Evolutionary conservation across 345 rosid genomes (phyloP), one percentile per base, ranked within the genome.

Genomic region (Dovyalis caffra): DNA sequence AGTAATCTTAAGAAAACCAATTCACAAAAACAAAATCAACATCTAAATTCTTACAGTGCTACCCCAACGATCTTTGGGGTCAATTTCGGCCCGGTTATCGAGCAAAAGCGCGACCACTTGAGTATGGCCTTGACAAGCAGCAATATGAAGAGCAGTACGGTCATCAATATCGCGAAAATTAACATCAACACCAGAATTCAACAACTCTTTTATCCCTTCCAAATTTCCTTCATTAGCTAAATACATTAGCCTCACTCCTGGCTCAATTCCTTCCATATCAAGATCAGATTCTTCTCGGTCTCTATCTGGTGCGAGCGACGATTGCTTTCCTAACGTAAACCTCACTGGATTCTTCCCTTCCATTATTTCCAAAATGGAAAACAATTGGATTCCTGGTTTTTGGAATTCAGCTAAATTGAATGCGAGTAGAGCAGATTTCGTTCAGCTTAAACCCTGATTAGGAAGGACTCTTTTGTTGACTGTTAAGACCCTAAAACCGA

Each of bases 71-170:
- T 94, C 97, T 64, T 89, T 82, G 76, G 86, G 79, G 67, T 94
- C 90, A 53, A 90, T 82, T 6, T 76, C 69, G 3, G 97, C 95
- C 7, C 88, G 86, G 8, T 82, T 80, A 68, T 88, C 77, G 25
- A 92, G 85, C 80, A 94, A 86, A 77, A 92, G 76, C 38, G 81
- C 80, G 31, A 87, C 93, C 0, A 88, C 91, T 21, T 91, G 92
- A 16, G 81, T 70, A n/a, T 76, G 77, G 0, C 95, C 95, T 63
- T 92, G 97, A 80, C 98, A 94, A 28, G 98, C 87, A 38, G 97
- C 98, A 66, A 92, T 82, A 79, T 92, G 98, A 69, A 94, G 90
- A 32, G 97, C 97, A 21, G 97, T 90, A 70, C 97, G 88, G 75
- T 74, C 78, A 82, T 94, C 98, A 76, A 88, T 89, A 64, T 94